phyloP scores from a whole-genome alignment of 371 early-diverging fungal species.

The Apophysomyces sp. region DNA sequence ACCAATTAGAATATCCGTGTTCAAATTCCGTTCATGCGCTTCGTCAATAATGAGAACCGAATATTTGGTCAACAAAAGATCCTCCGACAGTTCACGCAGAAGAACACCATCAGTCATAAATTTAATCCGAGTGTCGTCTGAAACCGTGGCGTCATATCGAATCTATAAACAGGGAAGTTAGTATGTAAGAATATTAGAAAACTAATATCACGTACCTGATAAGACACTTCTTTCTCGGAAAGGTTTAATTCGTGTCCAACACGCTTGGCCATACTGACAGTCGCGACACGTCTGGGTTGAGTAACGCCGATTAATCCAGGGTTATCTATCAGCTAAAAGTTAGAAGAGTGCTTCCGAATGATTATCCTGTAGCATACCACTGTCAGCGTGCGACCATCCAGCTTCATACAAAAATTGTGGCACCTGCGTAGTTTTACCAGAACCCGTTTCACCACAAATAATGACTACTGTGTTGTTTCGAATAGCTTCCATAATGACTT shows the following conservation, averaged over 20 bases:
- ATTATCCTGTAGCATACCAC: slow-evolving; percentile 37
- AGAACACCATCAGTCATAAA: slow-evolving; percentile 99
- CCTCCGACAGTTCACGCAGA: slow-evolving; percentile 89
- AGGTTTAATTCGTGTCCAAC: slow-evolving; percentile 89
- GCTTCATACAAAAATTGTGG: slow-evolving; percentile 99
- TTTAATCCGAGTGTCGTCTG: slow-evolving; percentile 84
- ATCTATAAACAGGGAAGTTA: slow-evolving; percentile 66
- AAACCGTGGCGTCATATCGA: slow-evolving; percentile 88
- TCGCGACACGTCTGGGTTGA: slow-evolving; percentile 99
- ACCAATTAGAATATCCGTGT: slow-evolving; percentile 98
- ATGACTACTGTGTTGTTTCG: slow-evolving; percentile 80
- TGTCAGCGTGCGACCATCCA: slow-evolving; percentile 87
- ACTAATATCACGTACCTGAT: slow-evolving; percentile 34
- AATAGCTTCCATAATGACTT: slow-evolving; percentile 95
- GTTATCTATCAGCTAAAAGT: no score
- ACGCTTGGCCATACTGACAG: slow-evolving; percentile 95
- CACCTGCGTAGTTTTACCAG: slow-evolving; percentile 98
- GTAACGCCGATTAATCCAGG: slow-evolving; percentile 96
- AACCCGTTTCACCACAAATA: slow-evolving; percentile 98
- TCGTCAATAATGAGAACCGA: slow-evolving; percentile 98
- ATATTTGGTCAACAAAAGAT: slow-evolving; percentile 89
- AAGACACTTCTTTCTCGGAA: slow-evolving; percentile 56
- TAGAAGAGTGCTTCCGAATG: no score
- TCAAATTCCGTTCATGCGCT: slow-evolving; percentile 98
- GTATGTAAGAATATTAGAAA: slow-evolving; percentile 36